A percentile compares a stretch with the other conserved stretches of the same genome.
Conservation (phyloP, 331 rosid genomes). For the Telfairia occidentalis region DNA sequence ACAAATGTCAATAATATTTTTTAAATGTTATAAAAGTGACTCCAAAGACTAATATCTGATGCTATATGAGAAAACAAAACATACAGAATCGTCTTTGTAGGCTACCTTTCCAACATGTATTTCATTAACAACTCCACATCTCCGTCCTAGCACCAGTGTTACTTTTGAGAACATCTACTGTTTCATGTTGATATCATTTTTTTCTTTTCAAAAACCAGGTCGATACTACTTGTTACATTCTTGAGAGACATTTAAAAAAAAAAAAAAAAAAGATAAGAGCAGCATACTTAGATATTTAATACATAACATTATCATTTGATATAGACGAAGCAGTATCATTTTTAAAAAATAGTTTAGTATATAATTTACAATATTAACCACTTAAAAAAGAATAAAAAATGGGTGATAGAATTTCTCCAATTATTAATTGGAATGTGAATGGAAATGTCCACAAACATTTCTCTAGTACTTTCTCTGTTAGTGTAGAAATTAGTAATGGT, state of each 20-base stretch:
- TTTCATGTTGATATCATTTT: neutral
- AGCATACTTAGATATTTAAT: neutral
- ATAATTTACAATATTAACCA: neutral
- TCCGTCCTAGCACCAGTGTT: too few species aligned
- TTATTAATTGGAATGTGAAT: neutral
- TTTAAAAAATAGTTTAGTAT: neutral
- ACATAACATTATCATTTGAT: neutral
- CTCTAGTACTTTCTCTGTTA: neutral
- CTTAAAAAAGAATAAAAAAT: neutral
- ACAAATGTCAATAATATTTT: neutral
- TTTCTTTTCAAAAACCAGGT: neutral
- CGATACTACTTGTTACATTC: neutral
- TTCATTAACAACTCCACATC: neutral
- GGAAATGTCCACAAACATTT: neutral
- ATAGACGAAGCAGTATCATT: neutral
- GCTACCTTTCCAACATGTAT: neutral
- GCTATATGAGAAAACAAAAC: too few species aligned
- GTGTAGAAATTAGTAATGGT: neutral
- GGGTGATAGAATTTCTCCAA: neutral
- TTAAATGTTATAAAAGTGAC: neutral
- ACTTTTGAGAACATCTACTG: neutral
- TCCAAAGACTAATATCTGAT: neutral
- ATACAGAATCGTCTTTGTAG: too few species aligned
- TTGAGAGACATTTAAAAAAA: neutral
- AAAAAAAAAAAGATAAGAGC: too few species aligned